phyloP scores from a whole-genome alignment of 306 rosid species.

The Lithocarpus polystachyus region DNA sequence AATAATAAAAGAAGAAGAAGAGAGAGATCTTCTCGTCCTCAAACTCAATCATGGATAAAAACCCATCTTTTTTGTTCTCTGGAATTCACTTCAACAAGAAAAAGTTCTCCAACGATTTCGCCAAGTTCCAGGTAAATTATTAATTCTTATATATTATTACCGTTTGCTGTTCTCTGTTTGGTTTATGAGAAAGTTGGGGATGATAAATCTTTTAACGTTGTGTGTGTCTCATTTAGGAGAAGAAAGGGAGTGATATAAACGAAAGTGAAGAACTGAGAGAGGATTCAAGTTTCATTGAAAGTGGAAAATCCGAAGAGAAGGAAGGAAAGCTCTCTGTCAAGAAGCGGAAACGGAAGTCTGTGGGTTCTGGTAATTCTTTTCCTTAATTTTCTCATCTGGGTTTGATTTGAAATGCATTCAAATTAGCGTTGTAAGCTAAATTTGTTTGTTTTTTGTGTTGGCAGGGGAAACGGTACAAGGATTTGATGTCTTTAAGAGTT shows the following conservation, averaged over 20 bases:
- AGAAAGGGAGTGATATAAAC: slow-evolving; percentile 33
- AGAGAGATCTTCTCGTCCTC: neutral
- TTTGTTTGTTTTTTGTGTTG: slow-evolving; percentile 1
- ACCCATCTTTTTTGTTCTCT: slow-evolving; percentile 68
- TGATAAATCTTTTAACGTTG: too few relatives aligned
- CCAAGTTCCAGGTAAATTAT: slow-evolving; percentile 64
- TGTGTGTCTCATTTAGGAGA: slow-evolving; percentile 22
- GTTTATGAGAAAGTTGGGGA: neutral
- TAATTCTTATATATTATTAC: neutral
- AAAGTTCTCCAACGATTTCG: slow-evolving; percentile 64
- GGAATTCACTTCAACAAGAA: slow-evolving; percentile 74
- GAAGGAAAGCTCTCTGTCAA: slow-evolving; percentile 29
- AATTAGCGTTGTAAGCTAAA: neutral
- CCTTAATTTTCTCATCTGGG: neutral
- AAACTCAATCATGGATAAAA: slow-evolving; percentile 45
- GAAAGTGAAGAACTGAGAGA: slow-evolving; percentile 26
- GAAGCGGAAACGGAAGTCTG: slow-evolving; percentile 78
- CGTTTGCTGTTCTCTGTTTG: neutral
- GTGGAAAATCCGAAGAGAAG: slow-evolving; percentile 27
- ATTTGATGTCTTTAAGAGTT: slow-evolving; percentile 64
- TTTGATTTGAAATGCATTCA: neutral
- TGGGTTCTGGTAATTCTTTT: slow-evolving; percentile 43
- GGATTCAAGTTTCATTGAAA: slow-evolving; percentile 28
- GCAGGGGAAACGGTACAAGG: slow-evolving; percentile 60
- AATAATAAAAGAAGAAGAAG: too few relatives aligned